A percentile compares a stretch with the other conserved stretches of the same genome.
Evolutionary conservation across 1,284 basidiomycete species (phyloP).

Genomic region (Ustilago trichophora): DNA sequence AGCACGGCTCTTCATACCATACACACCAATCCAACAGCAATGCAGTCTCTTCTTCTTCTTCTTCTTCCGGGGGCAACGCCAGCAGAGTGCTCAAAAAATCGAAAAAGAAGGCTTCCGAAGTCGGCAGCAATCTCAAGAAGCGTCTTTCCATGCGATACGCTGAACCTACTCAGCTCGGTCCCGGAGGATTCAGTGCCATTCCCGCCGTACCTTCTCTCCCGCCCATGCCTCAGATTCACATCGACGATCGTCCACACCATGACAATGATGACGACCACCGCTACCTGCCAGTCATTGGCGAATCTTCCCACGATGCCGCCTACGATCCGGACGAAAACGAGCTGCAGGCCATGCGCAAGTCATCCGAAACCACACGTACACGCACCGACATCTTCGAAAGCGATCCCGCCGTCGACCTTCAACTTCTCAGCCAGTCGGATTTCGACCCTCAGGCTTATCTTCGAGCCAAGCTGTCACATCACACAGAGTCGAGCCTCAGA

Average conservation of each 20-base stretch:
- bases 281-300: slow-evolving; percentile 28
- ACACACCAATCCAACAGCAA: slow-evolving; percentile 2
- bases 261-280: slow-evolving; percentile 4
- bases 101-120: slow-evolving; percentile 53
- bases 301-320: slow-evolving; percentile 30
- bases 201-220: slow-evolving; percentile 45
- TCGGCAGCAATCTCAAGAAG: slow-evolving; percentile 63
- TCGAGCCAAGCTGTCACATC: slow-evolving; percentile 52
- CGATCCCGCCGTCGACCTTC: slow-evolving; percentile 54
- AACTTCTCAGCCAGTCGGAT: slow-evolving; percentile 50
- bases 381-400: slow-evolving; percentile 34
- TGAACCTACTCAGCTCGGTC: slow-evolving; percentile 54
- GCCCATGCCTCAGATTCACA: slow-evolving; percentile 27
- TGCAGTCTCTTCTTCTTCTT: not conserved
- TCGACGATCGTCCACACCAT: slow-evolving; percentile 23
- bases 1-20: not conserved
- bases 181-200: slow-evolving; percentile 48
- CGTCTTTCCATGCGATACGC: slow-evolving; percentile 65
- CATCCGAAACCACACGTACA: slow-evolving; percentile 16
- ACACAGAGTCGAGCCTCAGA: slow-evolving; percentile 52
- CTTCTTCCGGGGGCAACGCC: not conserved
- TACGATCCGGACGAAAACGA: slow-evolving; percentile 30
- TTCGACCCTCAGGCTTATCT: slow-evolving; percentile 63
- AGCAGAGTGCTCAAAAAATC: slow-evolving; percentile 37
- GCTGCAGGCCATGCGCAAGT: slow-evolving; percentile 24